These are phyloP conservation scores for Blastocystis sp. DNA, from an alignment of 352 stramenopile genomes.

Conservation along the genomic window DNA sequence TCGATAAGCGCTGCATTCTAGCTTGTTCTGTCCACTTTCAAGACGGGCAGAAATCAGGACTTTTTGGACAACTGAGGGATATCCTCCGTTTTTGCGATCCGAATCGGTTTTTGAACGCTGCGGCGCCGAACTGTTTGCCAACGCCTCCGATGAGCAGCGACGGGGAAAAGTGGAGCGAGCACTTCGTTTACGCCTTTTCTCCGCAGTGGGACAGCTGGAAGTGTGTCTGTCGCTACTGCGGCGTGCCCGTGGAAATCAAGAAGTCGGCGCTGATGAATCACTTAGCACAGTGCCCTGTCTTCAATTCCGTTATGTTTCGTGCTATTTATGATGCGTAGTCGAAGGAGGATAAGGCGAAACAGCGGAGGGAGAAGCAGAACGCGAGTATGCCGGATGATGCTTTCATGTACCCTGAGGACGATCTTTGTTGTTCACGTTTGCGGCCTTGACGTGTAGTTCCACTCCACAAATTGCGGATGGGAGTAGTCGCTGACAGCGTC, in stretches of 20 bases:
- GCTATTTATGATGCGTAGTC: neutral
- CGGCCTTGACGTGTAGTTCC: neutral
- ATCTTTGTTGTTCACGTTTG: neutral
- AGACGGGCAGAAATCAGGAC: no score
- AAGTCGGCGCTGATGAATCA: neutral
- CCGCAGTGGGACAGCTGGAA: neutral
- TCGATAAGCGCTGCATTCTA: conserved; percentile 74
- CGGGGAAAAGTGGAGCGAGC: neutral
- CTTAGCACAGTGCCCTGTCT: neutral
- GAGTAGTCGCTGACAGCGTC: neutral
- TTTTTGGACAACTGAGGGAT: neutral
- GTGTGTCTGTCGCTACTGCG: neutral
- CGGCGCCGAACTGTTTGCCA: neutral
- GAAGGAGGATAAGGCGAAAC: neutral
- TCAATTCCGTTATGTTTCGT: neutral
- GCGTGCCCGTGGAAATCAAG: neutral
- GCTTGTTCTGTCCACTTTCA: neutral
- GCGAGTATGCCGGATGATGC: neutral
- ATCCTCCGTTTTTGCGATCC: neutral
- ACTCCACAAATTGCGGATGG: neutral
- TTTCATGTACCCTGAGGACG: neutral
- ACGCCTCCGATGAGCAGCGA: neutral
- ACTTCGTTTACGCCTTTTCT: neutral
- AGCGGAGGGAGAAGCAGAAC: neutral
- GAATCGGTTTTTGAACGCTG: neutral